Percentiles rank a stretch among this genome's conserved stretches.
These are phyloP conservation scores for Scheffersomyces ergatensis DNA, from an alignment of 805 yeast genomes.

Conservation along the genomic window DNA sequence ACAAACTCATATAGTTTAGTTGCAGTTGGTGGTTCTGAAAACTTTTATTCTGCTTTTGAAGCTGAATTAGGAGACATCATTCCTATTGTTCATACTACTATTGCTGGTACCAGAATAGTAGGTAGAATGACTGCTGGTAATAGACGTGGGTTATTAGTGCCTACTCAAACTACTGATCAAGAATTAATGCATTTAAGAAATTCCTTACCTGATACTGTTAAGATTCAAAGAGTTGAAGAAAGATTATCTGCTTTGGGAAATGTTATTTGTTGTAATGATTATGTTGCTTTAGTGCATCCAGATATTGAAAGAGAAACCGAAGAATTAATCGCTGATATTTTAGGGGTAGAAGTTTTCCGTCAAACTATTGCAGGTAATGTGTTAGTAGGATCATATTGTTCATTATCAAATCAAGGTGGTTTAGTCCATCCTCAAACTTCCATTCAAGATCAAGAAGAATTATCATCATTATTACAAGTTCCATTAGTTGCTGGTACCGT, in stretches of 20 bases:
- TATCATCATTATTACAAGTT: constrained; percentile 90
- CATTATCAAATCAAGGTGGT: constrained; percentile 96
- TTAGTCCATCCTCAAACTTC: constrained; percentile 97
- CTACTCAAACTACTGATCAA: constrained; percentile 97
- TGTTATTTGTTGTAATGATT: constrained; percentile 97
- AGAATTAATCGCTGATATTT: constrained; percentile 94
- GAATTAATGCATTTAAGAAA: constrained; percentile 97
- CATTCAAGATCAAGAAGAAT: constrained; percentile 96
- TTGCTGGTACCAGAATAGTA: constrained; percentile 96
- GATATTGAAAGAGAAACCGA: constrained; percentile 99
- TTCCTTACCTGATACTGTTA: constrained; percentile 91
- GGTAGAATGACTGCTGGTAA: constrained; percentile 99
- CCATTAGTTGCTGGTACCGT: constrained; percentile 99
- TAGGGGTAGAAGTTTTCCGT: constrained; percentile 98
- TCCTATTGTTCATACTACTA: constrained; percentile 95
- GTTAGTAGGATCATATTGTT: constrained; percentile 93
- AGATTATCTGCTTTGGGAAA: constrained; percentile 95
- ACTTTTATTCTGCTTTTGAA: constrained; percentile 88
- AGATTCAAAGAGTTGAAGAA: constrained; percentile 97
- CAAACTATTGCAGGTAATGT: constrained; percentile 99
- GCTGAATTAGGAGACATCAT: constrained; percentile 95
- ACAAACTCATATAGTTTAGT: constrained; percentile 96
- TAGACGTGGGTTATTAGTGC: constrained; percentile 95
- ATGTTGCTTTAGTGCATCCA: constrained; percentile 98
- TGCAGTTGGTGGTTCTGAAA: constrained; percentile 92